These are phyloP conservation scores for Alternaria atra DNA, from an alignment of 2,329 filamentous ascomycete species.

Conservation along the genomic window DNA sequence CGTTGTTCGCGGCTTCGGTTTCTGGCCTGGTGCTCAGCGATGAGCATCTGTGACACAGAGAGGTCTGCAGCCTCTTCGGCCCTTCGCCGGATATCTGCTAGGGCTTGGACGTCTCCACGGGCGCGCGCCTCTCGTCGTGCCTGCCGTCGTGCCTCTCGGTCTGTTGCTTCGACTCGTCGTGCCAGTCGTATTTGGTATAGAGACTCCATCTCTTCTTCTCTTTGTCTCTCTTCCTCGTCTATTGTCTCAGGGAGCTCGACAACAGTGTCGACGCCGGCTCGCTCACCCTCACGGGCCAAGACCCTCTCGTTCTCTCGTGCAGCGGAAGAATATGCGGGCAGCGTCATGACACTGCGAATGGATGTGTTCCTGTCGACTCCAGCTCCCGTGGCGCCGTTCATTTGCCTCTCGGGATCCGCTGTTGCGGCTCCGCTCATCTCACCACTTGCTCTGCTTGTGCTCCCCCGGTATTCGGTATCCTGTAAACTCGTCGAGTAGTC, in stretches of 20 bases:
- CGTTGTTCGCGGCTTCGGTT: conserved; percentile 70
- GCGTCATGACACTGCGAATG: conserved; percentile 90
- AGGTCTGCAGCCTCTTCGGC: conserved; percentile 54
- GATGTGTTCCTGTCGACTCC: conserved; percentile 83
- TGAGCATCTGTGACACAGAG: conserved; percentile 56
- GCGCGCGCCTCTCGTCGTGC: conserved; percentile 75
- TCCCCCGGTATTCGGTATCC: conserved; percentile 41
- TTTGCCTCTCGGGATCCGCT: conserved; percentile 38
- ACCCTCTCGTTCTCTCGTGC: conserved; percentile 81
- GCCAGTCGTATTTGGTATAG: conserved; percentile 88
- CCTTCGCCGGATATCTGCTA: conserved; percentile 68
- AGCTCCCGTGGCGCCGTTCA: conserved; percentile 41
- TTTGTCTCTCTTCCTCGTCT: conserved; percentile 78
- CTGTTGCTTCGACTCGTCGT: conserved; percentile 76
- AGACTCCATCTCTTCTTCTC: conserved; percentile 92
- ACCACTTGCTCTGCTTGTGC: conserved; percentile 31
- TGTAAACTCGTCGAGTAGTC: conserved; percentile 48
- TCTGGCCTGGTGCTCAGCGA: conserved; percentile 64
- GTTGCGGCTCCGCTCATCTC: conserved; percentile 42
- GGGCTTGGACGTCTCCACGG: conserved; percentile 72
- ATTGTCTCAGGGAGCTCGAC: conserved; percentile 82
- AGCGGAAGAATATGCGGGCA: conserved; percentile 82
- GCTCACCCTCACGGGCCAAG: conserved; percentile 87
- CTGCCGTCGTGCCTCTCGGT: conserved; percentile 78
- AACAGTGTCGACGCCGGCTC: conserved; percentile 89